phyloP scores from a whole-genome alignment of 306 rosid species.

The Inga leiocalycina region DNA sequence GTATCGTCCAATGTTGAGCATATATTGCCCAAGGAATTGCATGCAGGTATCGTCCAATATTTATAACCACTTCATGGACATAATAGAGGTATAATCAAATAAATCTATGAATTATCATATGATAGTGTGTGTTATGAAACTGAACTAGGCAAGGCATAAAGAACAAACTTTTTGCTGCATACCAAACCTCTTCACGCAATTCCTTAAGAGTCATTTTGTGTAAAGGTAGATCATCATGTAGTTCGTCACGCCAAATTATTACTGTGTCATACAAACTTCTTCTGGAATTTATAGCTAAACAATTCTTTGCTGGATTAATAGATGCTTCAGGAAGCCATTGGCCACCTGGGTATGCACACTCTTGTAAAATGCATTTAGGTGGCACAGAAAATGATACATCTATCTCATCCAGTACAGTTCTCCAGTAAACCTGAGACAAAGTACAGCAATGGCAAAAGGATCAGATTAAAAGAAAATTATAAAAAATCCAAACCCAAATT shows the following conservation, averaged over 20 bases:
- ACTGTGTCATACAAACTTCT: slow-evolving; percentile 68
- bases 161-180: slow-evolving; percentile 35
- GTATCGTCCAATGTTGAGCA: neutral
- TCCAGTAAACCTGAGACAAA: slow-evolving; percentile 78
- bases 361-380: slow-evolving; percentile 73
- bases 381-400: slow-evolving; percentile 58
- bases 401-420: slow-evolving; percentile 71
- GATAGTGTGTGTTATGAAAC: neutral
- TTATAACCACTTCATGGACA: slow-evolving; percentile 2
- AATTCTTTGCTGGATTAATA: slow-evolving; percentile 78
- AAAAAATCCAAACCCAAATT: slow-evolving; percentile 8
- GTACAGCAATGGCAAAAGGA: slow-evolving; percentile 21
- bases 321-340: slow-evolving; percentile 92
- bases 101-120: neutral
- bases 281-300: slow-evolving; percentile 57
- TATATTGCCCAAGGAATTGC: no score
- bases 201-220: slow-evolving; percentile 66
- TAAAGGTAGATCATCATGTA: slow-evolving; percentile 63
- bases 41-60: neutral
- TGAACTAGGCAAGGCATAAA: neutral
- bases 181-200: slow-evolving; percentile 85
- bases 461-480: slow-evolving; percentile 13
- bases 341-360: slow-evolving; percentile 62
- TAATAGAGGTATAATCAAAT: slow-evolving; percentile 9
- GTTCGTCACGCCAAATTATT: slow-evolving; percentile 87